Conservation (phyloP, 306 rosid species). For the Quillaja saponaria region DNA sequence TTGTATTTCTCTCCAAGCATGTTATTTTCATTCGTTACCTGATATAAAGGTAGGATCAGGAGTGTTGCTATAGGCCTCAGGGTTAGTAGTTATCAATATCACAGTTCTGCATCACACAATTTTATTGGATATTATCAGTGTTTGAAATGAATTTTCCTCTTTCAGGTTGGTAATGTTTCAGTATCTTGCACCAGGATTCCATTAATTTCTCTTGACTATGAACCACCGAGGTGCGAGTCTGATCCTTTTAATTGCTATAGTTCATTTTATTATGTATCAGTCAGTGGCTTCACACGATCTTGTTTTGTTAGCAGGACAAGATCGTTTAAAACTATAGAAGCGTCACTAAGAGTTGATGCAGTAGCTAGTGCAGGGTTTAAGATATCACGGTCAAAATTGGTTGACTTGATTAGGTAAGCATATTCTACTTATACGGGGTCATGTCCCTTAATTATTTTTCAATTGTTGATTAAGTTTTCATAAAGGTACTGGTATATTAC, state of each 20-base stretch:
- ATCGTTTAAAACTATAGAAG: slow-evolving; percentile 74
- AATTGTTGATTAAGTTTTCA: slow-evolving; percentile 11
- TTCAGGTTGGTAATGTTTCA: slow-evolving; percentile 87
- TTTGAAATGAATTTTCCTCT: slow-evolving; percentile 29
- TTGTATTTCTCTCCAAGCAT: too few relatives aligned
- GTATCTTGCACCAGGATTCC: slow-evolving; percentile 80
- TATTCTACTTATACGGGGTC: neutral
- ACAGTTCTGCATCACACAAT: neutral
- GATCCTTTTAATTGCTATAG: slow-evolving; percentile 21
- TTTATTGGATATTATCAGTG: neutral
- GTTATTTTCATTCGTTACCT: neutral
- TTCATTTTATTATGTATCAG: slow-evolving; percentile 9
- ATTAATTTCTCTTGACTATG: slow-evolving; percentile 81
- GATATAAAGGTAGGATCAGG: slow-evolving; percentile 10
- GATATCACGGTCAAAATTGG: slow-evolving; percentile 88
- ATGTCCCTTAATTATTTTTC: slow-evolving; percentile 5
- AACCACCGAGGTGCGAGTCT: slow-evolving; percentile 71
- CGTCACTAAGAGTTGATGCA: slow-evolving; percentile 85
- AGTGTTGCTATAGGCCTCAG: neutral
- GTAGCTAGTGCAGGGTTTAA: slow-evolving; percentile 96
- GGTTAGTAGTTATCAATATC: neutral
- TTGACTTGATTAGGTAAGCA: slow-evolving; percentile 72
- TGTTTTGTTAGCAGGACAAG: slow-evolving; percentile 59
- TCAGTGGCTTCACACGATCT: neutral
- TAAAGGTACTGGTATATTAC: slow-evolving; percentile 3